Evolutionary conservation across 208 protist genomes (phyloP).

Genomic region (Leishmania braziliensis): DNA sequence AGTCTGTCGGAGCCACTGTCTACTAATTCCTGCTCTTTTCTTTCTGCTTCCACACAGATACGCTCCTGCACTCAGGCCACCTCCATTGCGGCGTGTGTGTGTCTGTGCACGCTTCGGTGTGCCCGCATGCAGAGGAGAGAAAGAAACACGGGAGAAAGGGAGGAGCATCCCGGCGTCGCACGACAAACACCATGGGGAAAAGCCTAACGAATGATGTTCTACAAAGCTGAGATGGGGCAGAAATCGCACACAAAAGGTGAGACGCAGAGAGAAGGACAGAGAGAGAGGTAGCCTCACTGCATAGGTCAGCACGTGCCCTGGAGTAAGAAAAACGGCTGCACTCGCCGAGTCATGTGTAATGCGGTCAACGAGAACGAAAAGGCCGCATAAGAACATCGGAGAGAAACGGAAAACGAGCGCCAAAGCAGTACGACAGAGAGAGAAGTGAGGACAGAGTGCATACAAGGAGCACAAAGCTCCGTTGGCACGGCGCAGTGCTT

Average conservation of each 20-base stretch:
- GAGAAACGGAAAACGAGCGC: background rate
- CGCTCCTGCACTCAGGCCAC: background rate
- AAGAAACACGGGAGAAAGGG: background rate
- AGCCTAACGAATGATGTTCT: background rate
- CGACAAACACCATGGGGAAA: background rate
- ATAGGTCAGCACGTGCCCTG: background rate
- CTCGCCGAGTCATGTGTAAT: background rate
- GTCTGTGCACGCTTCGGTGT: background rate
- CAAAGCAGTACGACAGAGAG: background rate
- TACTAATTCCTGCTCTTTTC: background rate
- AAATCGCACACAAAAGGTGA: slow-evolving; percentile 1
- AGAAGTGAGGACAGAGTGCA: background rate
- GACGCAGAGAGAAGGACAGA: background rate
- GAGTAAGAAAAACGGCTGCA: background rate
- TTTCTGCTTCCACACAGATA: background rate
- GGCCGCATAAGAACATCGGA: background rate
- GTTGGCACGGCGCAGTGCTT: background rate
- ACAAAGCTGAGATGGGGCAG: background rate
- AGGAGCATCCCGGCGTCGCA: background rate
- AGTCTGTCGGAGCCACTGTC: slow-evolving; percentile 27
- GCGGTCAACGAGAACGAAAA: background rate
- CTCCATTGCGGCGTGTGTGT: background rate
- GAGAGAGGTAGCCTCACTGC: background rate
- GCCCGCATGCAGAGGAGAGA: background rate
- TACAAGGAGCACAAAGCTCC: background rate